Evolutionary conservation across 768 basidiomycete genomes (phyloP), one percentile per base, ranked within the genome.

Genomic region (Lentinula sp.): DNA sequence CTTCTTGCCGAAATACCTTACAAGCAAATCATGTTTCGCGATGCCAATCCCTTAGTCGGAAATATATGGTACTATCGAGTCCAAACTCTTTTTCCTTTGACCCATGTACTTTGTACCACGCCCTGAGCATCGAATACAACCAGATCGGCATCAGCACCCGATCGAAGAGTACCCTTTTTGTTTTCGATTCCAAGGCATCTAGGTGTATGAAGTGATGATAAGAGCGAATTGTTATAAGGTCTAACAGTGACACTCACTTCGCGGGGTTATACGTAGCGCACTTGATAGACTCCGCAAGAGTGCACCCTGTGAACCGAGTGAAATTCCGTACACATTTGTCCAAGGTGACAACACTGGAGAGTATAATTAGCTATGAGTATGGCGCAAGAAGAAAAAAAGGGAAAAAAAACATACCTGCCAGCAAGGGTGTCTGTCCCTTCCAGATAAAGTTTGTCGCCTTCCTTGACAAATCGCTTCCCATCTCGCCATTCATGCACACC

Each of bases 401-500:
- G 28, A 28, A 3, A 42, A 3, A 42, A 45, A 32, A 57, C 80
- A 57, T 53, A 90, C 91, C 90, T 92, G 70, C 93, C 94, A 1
- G 94, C 94, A 59, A 96, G 85, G 1, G 93, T 95, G 62, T 85
- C 80, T 1, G 93, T 95, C 20, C 91, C 93, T 68, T 91, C 91
- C 12, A 96, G 75, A 70, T 86, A 91, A 41, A 96, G 81, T 69
- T 81, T 86, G 63, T 87, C 82, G 8, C 93, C 93, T 62, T 89
- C 83, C 71, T 95, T 94, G 61, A 90, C 80, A 67, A 95, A 85
- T 5, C 83, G 82, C 66, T 86, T 83, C 7, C 89, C 90, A 63
- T 91, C 90, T 15, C 94, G 86, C 92, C 94, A 96, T 66, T 89
- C 85, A 68, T 96, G 89, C 13, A 89, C 74, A 7, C 94, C 94